A percentile compares a stretch with the other conserved stretches of the same genome.
These are phyloP conservation scores for Rhizopus sp. DNA, from an alignment of 371 early-diverging fungal species.

Conservation along the genomic window DNA sequence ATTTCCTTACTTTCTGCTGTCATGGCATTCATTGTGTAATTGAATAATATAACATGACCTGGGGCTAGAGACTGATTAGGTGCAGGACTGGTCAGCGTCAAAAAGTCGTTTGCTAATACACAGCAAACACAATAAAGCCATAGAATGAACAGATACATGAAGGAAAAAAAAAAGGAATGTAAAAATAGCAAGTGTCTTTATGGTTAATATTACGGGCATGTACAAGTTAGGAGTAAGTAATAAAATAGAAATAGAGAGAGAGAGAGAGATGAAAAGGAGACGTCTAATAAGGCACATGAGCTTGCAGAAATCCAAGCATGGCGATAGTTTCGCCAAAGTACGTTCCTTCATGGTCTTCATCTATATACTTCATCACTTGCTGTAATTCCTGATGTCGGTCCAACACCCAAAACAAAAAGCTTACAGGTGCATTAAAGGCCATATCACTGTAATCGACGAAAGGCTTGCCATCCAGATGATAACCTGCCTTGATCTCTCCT, in stretches of 20 bases:
- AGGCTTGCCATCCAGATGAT: constrained; percentile 53
- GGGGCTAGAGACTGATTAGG: neutral
- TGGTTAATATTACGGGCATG: neutral
- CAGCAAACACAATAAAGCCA: neutral
- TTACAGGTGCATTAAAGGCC: constrained; percentile 65
- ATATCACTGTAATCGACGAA: constrained; percentile 60
- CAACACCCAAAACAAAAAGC: constrained; percentile 59
- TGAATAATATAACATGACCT: neutral
- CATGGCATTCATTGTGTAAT: neutral
- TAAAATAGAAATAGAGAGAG: neutral
- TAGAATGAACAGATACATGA: neutral
- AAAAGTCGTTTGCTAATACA: neutral
- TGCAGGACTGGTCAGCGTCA: neutral
- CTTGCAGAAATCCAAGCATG: constrained; percentile 56
- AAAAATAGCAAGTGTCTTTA: constrained; percentile 1
- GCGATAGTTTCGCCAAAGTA: constrained; percentile 70
- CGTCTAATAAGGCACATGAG: constrained; percentile 40
- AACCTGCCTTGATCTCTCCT: constrained; percentile 54
- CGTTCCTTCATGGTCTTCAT: constrained; percentile 48
- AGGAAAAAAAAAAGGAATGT: neutral
- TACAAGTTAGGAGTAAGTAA: neutral
- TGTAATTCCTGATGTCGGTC: constrained; percentile 47
- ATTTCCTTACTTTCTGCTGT: neutral
- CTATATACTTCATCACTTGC: constrained; percentile 34
- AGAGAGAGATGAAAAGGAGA: neutral